A percentile compares a stretch with the other conserved stretches of the same genome.
Conservation (phyloP, 83 land plant genomes). For the Thuja plicata region DNA sequence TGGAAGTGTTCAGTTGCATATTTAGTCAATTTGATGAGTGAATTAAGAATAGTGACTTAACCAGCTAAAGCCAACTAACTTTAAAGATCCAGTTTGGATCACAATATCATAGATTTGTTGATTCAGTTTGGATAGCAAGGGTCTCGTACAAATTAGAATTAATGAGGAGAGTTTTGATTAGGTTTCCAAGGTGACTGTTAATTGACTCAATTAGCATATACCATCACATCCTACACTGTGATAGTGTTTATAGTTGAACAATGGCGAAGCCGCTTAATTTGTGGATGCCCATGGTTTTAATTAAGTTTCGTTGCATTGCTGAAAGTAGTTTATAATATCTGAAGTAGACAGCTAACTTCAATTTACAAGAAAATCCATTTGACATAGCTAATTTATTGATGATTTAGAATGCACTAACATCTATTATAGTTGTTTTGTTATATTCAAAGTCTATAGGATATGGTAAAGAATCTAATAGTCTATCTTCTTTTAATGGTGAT, state of each 20-base stretch:
- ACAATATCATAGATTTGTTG: neutral
- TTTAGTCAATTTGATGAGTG: too few relatives aligned
- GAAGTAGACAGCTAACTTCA: neutral
- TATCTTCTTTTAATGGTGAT: constrained; percentile 9
- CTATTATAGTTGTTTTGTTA: neutral
- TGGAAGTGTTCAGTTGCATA: too few relatives aligned
- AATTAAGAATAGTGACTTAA: too few relatives aligned
- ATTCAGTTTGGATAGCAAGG: neutral
- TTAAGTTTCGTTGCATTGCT: neutral
- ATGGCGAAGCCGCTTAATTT: neutral
- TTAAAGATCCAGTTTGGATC: too few relatives aligned
- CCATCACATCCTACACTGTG: neutral
- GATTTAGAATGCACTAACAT: neutral
- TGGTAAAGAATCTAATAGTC: neutral
- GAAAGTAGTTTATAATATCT: neutral
- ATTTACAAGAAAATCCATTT: neutral
- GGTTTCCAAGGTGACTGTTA: neutral
- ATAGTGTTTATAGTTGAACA: neutral
- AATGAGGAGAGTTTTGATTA: neutral
- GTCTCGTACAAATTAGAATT: neutral
- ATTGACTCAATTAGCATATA: too few relatives aligned
- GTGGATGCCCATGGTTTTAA: neutral
- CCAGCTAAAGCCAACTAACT: too few relatives aligned
- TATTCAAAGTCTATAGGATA: neutral
- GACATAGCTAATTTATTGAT: neutral